phyloP scores from a whole-genome alignment of 2,329 filamentous ascomycete species.

The Aspergillus ochraceoroseus region DNA sequence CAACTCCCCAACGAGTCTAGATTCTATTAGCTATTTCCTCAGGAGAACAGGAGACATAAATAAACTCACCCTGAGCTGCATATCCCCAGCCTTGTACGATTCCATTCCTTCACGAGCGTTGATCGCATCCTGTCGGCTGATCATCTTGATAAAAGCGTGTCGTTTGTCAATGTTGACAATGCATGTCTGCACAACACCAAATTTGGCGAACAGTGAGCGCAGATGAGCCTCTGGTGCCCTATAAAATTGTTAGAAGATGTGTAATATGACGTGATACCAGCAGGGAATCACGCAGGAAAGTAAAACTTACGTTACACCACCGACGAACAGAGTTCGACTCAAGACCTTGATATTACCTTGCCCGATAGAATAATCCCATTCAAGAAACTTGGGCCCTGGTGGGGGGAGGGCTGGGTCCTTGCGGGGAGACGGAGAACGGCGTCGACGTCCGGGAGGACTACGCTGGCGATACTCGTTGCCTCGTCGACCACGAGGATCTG shows the following conservation, averaged over 20 bases:
- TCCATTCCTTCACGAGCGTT: slow-evolving; percentile 84
- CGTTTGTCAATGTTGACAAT: slow-evolving; percentile 98
- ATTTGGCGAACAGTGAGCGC: slow-evolving; percentile 71
- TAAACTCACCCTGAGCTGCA: slow-evolving; percentile 63
- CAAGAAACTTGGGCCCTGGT: slow-evolving; percentile 66
- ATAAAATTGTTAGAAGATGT: slow-evolving; percentile 19
- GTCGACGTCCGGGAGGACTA: slow-evolving; percentile 67
- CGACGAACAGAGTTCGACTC: slow-evolving; percentile 92
- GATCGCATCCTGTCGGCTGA: slow-evolving; percentile 78
- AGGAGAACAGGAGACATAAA: background rate
- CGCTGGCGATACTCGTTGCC: slow-evolving; percentile 75
- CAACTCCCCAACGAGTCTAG: slow-evolving; percentile 93
- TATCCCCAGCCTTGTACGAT: slow-evolving; percentile 64
- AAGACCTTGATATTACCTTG: slow-evolving; percentile 82
- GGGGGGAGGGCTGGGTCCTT: slow-evolving; percentile 42
- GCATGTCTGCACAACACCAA: slow-evolving; percentile 88
- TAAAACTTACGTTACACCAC: slow-evolving; percentile 74
- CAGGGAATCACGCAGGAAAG: too few relatives aligned
- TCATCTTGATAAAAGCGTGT: slow-evolving; percentile 98
- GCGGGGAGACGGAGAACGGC: slow-evolving; percentile 57
- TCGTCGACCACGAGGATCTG: slow-evolving; percentile 52
- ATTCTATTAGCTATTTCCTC: slow-evolving; percentile 24
- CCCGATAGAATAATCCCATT: slow-evolving; percentile 70
- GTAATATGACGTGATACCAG: background rate
- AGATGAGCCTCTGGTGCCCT: slow-evolving; percentile 77